Conservation (phyloP, 371 early-diverging fungal species). For the Encephalitozoon cuniculi region DNA sequence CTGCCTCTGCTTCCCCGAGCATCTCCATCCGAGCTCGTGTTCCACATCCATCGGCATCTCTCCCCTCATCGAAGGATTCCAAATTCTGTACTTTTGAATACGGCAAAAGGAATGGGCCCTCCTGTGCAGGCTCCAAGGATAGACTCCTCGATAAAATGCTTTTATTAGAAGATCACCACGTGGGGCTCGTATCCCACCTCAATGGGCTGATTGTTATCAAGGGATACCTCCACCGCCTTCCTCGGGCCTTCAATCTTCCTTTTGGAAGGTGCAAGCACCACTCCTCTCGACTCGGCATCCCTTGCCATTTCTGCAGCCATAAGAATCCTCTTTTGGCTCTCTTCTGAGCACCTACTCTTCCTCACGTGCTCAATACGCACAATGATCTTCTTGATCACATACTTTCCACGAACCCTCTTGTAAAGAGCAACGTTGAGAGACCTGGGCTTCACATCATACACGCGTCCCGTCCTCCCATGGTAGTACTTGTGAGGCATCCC, state of each 20-base stretch:
- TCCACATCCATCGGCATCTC: slow-evolving; percentile 38
- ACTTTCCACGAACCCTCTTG: slow-evolving; percentile 91
- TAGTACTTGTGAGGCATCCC: slow-evolving; percentile 99
- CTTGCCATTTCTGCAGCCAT: slow-evolving; percentile 73
- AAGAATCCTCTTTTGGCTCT: slow-evolving; percentile 89
- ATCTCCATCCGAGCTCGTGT: slow-evolving; percentile 38
- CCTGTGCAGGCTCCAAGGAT: background rate
- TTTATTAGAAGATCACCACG: slow-evolving; percentile 29
- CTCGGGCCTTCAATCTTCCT: slow-evolving; percentile 82
- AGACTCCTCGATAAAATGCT: background rate
- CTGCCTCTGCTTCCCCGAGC: background rate
- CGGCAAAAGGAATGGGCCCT: background rate
- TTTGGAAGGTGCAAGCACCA: slow-evolving; percentile 69
- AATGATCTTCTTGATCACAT: slow-evolving; percentile 93
- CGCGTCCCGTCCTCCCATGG: slow-evolving; percentile 72
- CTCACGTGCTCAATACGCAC: slow-evolving; percentile 95
- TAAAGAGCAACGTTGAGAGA: slow-evolving; percentile 91
- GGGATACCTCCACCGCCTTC: slow-evolving; percentile 70
- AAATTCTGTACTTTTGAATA: background rate
- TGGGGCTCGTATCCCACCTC: slow-evolving; percentile 38
- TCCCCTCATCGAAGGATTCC: slow-evolving; percentile 1
- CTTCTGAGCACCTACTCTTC: slow-evolving; percentile 96
- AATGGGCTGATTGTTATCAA: slow-evolving; percentile 65
- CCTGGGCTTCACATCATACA: slow-evolving; percentile 53
- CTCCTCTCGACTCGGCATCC: slow-evolving; percentile 67